Conservation (phyloP, 345 rosid genomes). For the Arabis hirsuta region DNA sequence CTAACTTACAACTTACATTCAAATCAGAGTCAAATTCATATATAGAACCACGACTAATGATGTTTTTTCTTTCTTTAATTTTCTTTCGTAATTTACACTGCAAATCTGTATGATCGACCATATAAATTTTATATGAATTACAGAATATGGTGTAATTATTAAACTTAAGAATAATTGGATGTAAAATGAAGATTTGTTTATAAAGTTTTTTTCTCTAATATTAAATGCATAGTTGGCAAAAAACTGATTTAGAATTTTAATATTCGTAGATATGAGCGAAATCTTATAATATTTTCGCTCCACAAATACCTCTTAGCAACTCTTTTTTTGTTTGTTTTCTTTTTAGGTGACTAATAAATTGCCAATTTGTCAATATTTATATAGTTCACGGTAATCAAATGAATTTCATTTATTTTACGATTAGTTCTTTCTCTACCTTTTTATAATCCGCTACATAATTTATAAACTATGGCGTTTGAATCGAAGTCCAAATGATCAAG, state of each 20-base stretch:
- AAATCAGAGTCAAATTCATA: conserved; percentile 41
- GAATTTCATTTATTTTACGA: no score
- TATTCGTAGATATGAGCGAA: no score
- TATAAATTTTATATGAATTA: background rate
- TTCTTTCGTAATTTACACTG: conserved; percentile 39
- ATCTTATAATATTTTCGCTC: no score
- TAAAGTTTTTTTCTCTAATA: background rate
- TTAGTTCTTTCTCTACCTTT: no score
- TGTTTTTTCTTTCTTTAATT: conserved; percentile 22
- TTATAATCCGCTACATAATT: no score
- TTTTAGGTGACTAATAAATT: background rate
- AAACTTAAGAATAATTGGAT: background rate
- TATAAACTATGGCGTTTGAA: no score
- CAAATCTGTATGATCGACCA: conserved; percentile 11
- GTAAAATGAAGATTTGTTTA: conserved; percentile 1
- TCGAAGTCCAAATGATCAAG: no score
- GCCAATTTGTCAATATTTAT: no score
- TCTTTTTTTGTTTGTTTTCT: background rate
- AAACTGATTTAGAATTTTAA: no score
- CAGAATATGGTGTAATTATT: background rate
- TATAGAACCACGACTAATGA: conserved; percentile 35
- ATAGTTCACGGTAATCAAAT: no score
- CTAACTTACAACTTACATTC: conserved; percentile 45
- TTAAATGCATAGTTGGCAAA: no score
- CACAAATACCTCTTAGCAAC: background rate